Percentiles rank a stretch among this genome's conserved stretches.
Evolutionary conservation across 2,329 filamentous ascomycete genomes (phyloP).

Genomic region (Neopestalotiopsis rosae): DNA sequence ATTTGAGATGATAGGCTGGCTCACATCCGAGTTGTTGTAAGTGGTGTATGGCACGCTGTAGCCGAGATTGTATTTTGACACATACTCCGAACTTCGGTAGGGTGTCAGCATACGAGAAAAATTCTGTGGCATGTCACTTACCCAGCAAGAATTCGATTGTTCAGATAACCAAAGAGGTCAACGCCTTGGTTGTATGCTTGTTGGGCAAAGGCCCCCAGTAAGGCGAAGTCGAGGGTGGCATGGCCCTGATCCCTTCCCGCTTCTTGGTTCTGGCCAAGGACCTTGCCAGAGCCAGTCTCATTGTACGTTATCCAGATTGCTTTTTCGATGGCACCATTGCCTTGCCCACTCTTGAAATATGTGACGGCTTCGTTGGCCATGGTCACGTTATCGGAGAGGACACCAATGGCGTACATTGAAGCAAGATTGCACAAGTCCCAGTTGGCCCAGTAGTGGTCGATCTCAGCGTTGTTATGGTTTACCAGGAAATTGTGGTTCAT

Average conservation of each 20-base stretch:
- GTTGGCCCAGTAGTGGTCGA: constrained; percentile 43
- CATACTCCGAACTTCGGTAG: constrained; percentile 38
- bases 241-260: constrained; percentile 52
- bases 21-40: constrained; percentile 43
- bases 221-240: constrained; percentile 42
- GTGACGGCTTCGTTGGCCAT: constrained; percentile 43
- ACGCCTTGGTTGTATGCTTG: constrained; percentile 48
- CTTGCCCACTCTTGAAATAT: constrained; percentile 45
- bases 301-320: constrained; percentile 26
- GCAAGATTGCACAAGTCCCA: constrained; percentile 53
- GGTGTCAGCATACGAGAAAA: neutral
- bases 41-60: constrained; percentile 47
- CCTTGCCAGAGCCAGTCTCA: constrained; percentile 34
- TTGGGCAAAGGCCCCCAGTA: constrained; percentile 46
- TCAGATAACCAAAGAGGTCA: constrained; percentile 42
- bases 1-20: constrained; percentile 39
- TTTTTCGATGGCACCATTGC: constrained; percentile 43
- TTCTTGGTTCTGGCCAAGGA: constrained; percentile 45
- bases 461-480: constrained; percentile 39
- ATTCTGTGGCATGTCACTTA: neutral
- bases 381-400: constrained; percentile 47
- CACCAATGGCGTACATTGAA: constrained; percentile 45
- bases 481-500: constrained; percentile 44
- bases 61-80: constrained; percentile 47
- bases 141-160: constrained; percentile 39